These are phyloP conservation scores for Corniculantispora saksenae DNA, from an alignment of 2,329 filamentous ascomycete genomes.

Conservation along the genomic window DNA sequence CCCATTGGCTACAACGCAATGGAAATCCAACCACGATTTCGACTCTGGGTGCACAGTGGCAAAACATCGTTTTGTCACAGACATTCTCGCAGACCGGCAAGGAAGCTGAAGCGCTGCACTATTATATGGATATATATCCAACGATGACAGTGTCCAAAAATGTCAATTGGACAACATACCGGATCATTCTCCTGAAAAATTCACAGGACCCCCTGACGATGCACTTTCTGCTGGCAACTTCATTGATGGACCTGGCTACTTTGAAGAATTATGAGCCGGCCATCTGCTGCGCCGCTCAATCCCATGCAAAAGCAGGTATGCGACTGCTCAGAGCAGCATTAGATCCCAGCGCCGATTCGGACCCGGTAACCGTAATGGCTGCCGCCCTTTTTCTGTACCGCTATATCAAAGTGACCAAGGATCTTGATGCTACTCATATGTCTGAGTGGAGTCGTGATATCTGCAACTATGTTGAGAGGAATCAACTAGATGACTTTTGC, in stretches of 20 bases:
- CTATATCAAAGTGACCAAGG: conserved; percentile 1
- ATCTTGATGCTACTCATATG: not conserved
- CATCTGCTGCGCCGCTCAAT: conserved; percentile 1
- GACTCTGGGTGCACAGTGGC: not conserved
- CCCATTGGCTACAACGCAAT: not conserved
- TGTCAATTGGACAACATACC: conserved; percentile 9
- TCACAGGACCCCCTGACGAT: conserved; percentile 12
- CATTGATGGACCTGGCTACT: conserved; percentile 8
- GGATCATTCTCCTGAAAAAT: not conserved
- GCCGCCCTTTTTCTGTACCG: conserved; percentile 6
- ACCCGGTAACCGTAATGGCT: not conserved
- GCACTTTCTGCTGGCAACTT: conserved; percentile 12
- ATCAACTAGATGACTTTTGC: not conserved
- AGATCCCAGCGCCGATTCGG: not conserved
- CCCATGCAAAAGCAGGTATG: conserved; percentile 4
- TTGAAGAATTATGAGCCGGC: not conserved
- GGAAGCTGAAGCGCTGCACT: conserved; percentile 7
- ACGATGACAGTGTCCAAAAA: conserved; percentile 12
- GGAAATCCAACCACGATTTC: not conserved
- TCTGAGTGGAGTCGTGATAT: not conserved
- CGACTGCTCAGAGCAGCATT: not conserved
- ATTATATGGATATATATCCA: conserved; percentile 9
- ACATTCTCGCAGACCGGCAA: conserved; percentile 4
- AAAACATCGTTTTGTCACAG: conserved; percentile 7
- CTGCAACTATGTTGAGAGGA: conserved; percentile 3